Base-by-base conservation (phyloP, 2,329 filamentous ascomycete species). In the Amauroascus niger region DNA sequence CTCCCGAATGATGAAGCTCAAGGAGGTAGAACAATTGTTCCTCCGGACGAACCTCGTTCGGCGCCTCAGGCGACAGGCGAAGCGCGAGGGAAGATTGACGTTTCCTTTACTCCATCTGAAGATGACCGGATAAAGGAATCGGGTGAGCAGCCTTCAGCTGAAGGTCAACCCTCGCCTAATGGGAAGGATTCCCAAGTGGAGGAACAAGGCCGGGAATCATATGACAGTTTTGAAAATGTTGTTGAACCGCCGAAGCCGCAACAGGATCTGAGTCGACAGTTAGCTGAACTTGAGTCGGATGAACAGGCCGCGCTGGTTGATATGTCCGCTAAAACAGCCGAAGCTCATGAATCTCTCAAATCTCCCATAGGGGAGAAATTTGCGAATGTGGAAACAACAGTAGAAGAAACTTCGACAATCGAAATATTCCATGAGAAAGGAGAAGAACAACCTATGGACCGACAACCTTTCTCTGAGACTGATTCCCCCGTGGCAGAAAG, bases 141-240 rank as follows among this genome's bases (percentile, higher is more conserved):
- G 14, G 18, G 24, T 8, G 26, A 54, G 45, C 35, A 40, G 28
- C 14, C 45, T 28, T 39, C 32, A 26, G 14, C 33, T 6, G 53
- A 57, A 9, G 32, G 26, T 2, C 14, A 57, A 4, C 6, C 59
- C 46, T 47, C 57, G 18, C 49, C 52, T 3, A 55, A 59, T 16
- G n/a, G 28, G 32, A n/a, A 16, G 41, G 16, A 46, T 16, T 3
- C 6, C 22, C 11, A 48, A 33, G 26, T 39, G 49, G 28, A 24
- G 14, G 33, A 44, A 24, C 35, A 20, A 4, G 8, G 37, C 24
- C 24, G 22, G 37, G 7, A 14, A 24, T 33, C 8, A 8, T 28
- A 9, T n/a, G 46, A n/a, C 7, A 13, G 26, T 28, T 4, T 9
- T 11, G 22, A 39, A 16, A 20, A 11, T 35, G 7, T 6, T 5